Base-by-base conservation (phyloP, 1,284 basidiomycete genomes). In the Fomitopsis schrenkii region DNA sequence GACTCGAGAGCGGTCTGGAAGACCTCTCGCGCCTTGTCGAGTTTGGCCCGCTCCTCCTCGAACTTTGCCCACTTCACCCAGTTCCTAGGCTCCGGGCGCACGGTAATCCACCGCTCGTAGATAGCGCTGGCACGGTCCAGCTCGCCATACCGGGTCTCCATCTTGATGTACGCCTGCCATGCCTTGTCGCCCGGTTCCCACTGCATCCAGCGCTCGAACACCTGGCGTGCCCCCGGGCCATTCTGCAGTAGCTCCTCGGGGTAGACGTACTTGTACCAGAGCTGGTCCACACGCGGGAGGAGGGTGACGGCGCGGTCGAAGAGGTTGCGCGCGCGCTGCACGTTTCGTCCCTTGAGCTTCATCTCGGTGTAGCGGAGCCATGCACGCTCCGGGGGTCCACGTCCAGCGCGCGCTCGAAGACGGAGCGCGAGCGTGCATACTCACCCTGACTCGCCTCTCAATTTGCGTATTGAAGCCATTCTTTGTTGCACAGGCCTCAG, bases 101-200 rank as follows among this genome's bases (percentile, higher is more conserved):
- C 89, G 4, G 89, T 94, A 64, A 99, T 90, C 89, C 95, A 96
- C 15, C 97, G 83, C 74, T 98, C 97, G 76, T 97, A 98, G 53
- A 99, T 90, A 26, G 87, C 82, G 66, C 94, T 97, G 2, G 95
- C 97, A 12, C 95, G 83, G 68, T 98, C 97, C 42, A 88, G 76
- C 76, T 99, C 97, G 65, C 90, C 81, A 74, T 99, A 99, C 54
- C 97, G 84, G 71, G 93, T 87, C 78, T 99, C 97, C 74, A 99
- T 80, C 79, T 98, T 97, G 82, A 99, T 94, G 76, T 97, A 99
- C 12, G 94, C 94, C 72, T 95, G 92, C 97, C 97, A 99, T 6
- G 97, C 95, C 79, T 98, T 98, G 84, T 99, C 97, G 71, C 98
- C 95, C 0, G 97, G 97, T 74, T 99, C 95, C 97, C 97, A 99